Percentiles rank a stretch among this genome's conserved stretches.
These are phyloP conservation scores for Lentinula guzmanii DNA, from an alignment of 768 basidiomycete genomes.

Conservation along the genomic window DNA sequence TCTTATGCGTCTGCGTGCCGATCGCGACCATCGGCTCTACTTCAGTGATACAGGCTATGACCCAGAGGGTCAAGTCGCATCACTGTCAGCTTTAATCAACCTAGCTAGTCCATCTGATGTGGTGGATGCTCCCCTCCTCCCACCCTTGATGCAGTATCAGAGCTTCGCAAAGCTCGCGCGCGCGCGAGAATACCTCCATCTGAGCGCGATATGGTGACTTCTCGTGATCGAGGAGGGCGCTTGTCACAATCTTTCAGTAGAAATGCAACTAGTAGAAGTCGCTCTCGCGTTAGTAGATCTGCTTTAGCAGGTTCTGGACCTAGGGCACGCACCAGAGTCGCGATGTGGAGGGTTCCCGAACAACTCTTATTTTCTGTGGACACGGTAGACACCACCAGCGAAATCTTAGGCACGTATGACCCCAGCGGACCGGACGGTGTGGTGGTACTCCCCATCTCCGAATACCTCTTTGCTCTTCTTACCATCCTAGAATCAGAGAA, in stretches of 20 bases:
- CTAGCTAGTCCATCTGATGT: conserved; percentile 25
- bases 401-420: conserved; percentile 63
- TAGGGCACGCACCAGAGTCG: conserved; percentile 3
- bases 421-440: conserved; percentile 34
- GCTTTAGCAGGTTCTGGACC: conserved; percentile 19
- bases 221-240: conserved; percentile 45
- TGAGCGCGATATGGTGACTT: conserved; percentile 45
- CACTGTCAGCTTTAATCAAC: conserved; percentile 60
- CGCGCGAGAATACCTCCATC: conserved; percentile 29
- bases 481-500: conserved; percentile 66
- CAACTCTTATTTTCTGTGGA: conserved; percentile 46
- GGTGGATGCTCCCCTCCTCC: not conserved
- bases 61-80: conserved; percentile 46
- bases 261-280: conserved; percentile 52
- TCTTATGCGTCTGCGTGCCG: conserved; percentile 81
- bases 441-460: conserved; percentile 64
- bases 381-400: conserved; percentile 59
- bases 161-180: conserved; percentile 39
- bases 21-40: conserved; percentile 84
- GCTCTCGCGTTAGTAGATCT: conserved; percentile 43
- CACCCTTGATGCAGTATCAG: conserved; percentile 12
- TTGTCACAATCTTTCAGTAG: conserved; percentile 25
- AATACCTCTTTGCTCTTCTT: conserved; percentile 60
- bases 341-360: conserved; percentile 71
- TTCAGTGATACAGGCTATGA: conserved; percentile 47